Conservation (phyloP, 805 yeast species). For the Saccharomycopsis synnaedendra region DNA sequence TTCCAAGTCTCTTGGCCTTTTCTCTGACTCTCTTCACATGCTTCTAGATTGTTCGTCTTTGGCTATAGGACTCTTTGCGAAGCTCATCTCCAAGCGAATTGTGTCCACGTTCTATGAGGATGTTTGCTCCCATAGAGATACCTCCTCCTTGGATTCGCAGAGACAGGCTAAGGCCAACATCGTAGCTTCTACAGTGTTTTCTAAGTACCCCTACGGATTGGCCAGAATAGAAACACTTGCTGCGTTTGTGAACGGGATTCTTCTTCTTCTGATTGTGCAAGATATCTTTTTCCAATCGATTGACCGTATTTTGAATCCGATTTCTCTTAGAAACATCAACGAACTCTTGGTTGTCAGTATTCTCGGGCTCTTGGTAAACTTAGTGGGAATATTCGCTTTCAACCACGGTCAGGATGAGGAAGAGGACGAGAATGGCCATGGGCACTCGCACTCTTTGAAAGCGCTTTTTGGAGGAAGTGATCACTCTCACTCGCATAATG, state of each 20-base stretch:
- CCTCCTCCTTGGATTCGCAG: not conserved
- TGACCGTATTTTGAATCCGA: constrained; percentile 71
- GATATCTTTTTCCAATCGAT: constrained; percentile 82
- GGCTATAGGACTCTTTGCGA: constrained; percentile 82
- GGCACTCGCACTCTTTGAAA: constrained; percentile 28
- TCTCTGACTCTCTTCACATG: constrained; percentile 95
- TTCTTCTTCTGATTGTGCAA: constrained; percentile 77
- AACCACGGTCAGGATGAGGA: constrained; percentile 65
- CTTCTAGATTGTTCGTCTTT: constrained; percentile 88
- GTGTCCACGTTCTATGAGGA: constrained; percentile 21
- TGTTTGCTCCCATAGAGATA: not conserved
- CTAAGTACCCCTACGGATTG: constrained; percentile 80
- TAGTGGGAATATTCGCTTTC: constrained; percentile 90
- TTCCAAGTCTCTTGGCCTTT: constrained; percentile 81
- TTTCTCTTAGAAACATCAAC: constrained; percentile 62
- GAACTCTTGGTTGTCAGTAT: constrained; percentile 79
- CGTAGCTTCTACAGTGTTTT: constrained; percentile 30
- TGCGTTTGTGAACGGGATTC: constrained; percentile 89
- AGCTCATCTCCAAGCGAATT: constrained; percentile 44
- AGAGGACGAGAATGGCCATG: constrained; percentile 30
- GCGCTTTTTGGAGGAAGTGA: constrained; percentile 7
- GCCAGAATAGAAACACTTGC: constrained; percentile 81
- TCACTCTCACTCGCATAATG: constrained; percentile 21
- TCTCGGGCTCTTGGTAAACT: constrained; percentile 76
- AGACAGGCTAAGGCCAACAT: not conserved